Base-by-base conservation (phyloP, 768 basidiomycete species). In the Aureoboletus auriporus region DNA sequence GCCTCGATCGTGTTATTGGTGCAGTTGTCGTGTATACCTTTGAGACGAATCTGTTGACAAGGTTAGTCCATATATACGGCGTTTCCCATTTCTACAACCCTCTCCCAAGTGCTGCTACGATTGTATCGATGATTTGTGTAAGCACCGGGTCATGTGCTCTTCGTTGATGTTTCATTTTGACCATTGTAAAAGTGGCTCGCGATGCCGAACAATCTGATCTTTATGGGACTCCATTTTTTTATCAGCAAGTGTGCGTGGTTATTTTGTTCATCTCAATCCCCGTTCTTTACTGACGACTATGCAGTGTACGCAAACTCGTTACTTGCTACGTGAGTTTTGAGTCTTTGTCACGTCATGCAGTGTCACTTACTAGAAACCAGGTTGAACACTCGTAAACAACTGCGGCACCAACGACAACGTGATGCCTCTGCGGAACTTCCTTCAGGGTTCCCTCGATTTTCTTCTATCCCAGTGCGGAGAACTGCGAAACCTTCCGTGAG, bases 191-290 rank as follows among this genome's bases (percentile, higher is more conserved):
- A 66, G 78, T 79, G 78, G 78, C 52, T 79, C 12, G 51, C 62
- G 8, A 71, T 77, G 66, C 71, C 74, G 6, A 50, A 59, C 12
- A 77, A 79, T 49, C 68, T 79, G 5, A 62, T 79, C 9, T 80
- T 79, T 54, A 69, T 77, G 74, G 78, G 71, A 2, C 53, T 80
- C 5, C 75, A 79, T 55, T 75, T 79, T 50, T 67, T 78, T 20
- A 79, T 80, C 46, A 69, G 72, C 55, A 80, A 80, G 63, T 56
- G 76, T 77, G 46, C 42, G 71, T 56, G 13, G 12, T 51, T 27
- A 3, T 20, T 13, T 38, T 23, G 4, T 5, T 34, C 7, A 20
- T 27, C 8, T 36, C 0, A 1, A 36, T 26, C 4, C 20, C 1
- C 1, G 5, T 16, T n/a, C 35, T 42, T 51, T 36, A 6, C 26